phyloP scores from a whole-genome alignment of 139 green algal species.

The Asterochloris erici region DNA sequence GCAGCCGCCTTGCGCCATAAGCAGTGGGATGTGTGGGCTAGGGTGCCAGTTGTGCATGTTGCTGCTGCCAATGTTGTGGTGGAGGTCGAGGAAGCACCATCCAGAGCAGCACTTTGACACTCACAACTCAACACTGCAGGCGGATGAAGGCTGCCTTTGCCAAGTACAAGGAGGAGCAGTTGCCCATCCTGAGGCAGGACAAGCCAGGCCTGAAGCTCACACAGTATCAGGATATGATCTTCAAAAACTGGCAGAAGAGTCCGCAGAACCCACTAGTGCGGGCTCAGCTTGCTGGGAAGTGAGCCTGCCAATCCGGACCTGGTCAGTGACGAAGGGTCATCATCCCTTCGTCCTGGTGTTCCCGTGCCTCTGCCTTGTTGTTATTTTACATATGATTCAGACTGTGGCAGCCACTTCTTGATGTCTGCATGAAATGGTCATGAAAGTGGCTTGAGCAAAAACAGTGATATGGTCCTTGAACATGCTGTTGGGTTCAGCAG shows the following conservation, averaged over 20 bases:
- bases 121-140: conserved; percentile 1
- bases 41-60: neutral
- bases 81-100: neutral
- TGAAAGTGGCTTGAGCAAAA: too few relatives aligned
- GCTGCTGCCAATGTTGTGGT: neutral
- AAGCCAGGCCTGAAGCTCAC: conserved; percentile 40
- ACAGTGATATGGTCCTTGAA: too few relatives aligned
- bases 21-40: neutral
- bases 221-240: conserved; percentile 51
- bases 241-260: conserved; percentile 40
- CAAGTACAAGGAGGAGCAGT: conserved; percentile 29
- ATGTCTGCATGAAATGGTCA: too few relatives aligned
- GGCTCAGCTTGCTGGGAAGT: conserved; percentile 6
- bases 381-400: too few relatives aligned
- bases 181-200: conserved; percentile 32
- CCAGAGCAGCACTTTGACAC: neutral
- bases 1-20: neutral
- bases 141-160: conserved; percentile 37
- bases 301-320: too few relatives aligned
- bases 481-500: too few relatives aligned
- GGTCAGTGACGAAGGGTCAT: too few relatives aligned
- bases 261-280: conserved; percentile 43
- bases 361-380: too few relatives aligned
- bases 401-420: too few relatives aligned
- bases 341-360: too few relatives aligned